Evolutionary conservation across 176 grass and related monocot genomes (phyloP).

Genomic region (Hsuehochloa calcarea): DNA sequence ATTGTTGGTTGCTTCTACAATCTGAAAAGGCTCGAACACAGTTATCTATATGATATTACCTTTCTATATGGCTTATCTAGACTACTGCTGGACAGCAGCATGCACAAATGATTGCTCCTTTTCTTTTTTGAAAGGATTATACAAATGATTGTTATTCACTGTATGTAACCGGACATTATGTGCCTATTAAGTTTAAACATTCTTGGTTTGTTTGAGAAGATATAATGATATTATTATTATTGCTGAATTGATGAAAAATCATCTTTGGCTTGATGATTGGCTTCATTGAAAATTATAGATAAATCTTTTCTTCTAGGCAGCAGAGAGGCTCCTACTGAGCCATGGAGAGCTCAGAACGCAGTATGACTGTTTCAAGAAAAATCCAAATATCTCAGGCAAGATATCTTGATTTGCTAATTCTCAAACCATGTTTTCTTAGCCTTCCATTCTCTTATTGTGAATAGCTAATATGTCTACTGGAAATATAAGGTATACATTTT

Average conservation of each 20-base stretch:
- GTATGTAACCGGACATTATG: background rate
- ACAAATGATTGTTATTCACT: background rate
- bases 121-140: background rate
- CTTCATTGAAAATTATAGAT: conserved; percentile 38
- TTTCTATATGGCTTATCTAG: background rate
- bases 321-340: conserved; percentile 75
- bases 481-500: background rate
- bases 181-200: background rate
- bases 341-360: conserved; percentile 70
- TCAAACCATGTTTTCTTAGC: conserved; percentile 9
- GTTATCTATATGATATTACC: conserved; percentile 1
- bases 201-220: background rate
- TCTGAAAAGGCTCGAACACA: background rate
- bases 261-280: conserved; percentile 4
- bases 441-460: conserved; percentile 19
- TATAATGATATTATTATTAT: background rate
- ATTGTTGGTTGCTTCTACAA: background rate
- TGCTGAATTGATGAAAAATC: background rate
- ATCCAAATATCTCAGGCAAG: conserved; percentile 88
- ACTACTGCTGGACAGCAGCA: background rate
- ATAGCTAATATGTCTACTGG: background rate
- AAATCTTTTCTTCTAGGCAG: conserved; percentile 63
- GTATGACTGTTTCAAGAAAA: conserved; percentile 70
- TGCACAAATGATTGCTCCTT: background rate
- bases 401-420: conserved; percentile 11